Conservation (phyloP, 768 basidiomycete genomes). For the Leccinum disarticulatum region DNA sequence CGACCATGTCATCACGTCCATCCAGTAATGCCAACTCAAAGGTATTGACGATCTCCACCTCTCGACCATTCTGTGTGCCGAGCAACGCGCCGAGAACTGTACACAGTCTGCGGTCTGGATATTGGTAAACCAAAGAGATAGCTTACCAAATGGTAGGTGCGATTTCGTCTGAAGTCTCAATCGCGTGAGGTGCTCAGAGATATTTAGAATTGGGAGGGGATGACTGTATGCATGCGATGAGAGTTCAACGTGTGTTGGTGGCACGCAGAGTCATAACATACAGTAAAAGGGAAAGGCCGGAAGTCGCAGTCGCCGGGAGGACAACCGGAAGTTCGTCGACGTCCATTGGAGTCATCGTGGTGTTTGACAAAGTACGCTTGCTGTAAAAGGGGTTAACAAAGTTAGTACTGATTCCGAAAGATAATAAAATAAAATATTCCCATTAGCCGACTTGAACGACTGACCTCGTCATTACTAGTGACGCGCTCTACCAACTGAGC, state of each 20-base stretch:
- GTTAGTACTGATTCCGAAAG: slow-evolving; percentile 10
- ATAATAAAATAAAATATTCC: slow-evolving; percentile 20
- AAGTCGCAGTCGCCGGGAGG: slow-evolving; percentile 65
- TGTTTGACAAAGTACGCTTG: neutral
- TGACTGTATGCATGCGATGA: slow-evolving; percentile 56
- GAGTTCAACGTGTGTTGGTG: neutral
- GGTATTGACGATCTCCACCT: slow-evolving; percentile 96
- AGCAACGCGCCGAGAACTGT: slow-evolving; percentile 90
- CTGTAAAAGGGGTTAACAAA: slow-evolving; percentile 4
- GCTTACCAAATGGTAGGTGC: slow-evolving; percentile 63
- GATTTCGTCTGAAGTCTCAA: slow-evolving; percentile 70
- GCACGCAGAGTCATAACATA: slow-evolving; percentile 36
- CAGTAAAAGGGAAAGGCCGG: slow-evolving; percentile 75
- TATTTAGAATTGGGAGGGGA: slow-evolving; percentile 93
- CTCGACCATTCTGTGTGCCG: slow-evolving; percentile 90
- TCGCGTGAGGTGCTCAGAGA: slow-evolving; percentile 93
- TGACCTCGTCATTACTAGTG: slow-evolving; percentile 49
- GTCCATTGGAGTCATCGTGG: slow-evolving; percentile 63
- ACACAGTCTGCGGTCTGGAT: neutral
- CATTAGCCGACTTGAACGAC: slow-evolving; percentile 44
- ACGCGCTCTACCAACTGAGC: slow-evolving; percentile 53
- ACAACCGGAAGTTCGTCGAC: slow-evolving; percentile 77
- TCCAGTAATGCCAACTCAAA: slow-evolving; percentile 80
- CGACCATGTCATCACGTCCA: slow-evolving; percentile 57
- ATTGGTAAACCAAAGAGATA: neutral